Base-by-base conservation (phyloP, 23 red algal genomes). In the Gracilaria domingensis region DNA sequence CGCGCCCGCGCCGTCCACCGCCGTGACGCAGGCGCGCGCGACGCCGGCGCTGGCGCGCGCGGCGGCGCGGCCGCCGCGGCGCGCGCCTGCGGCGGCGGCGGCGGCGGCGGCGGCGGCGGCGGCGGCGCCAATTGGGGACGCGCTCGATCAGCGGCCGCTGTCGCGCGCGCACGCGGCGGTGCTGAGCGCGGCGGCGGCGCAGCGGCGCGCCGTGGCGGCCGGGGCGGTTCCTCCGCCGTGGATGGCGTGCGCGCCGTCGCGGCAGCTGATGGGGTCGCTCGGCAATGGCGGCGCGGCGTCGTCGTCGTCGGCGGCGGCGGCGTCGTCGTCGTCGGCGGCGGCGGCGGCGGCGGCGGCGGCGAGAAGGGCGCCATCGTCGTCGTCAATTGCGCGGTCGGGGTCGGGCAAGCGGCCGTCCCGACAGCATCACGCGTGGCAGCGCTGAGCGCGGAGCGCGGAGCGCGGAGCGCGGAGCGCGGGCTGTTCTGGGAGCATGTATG, bases 81-180 rank as follows among this genome's bases (percentile, higher is more conserved):
- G 1, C 51, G 11, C 51, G 9, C 51, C 9, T 17, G 9, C 51
- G 18, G 51, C 51, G 51, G 13, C 51, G 9, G 51, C 51, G 9
- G 51, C 18, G 9, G 51, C 51, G 51, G 64, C 64, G 30, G 64
- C 64, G 32, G 64, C 38, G 30, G 64, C 64, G 9, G 64, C 64
- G 6, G 64, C 64, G 30, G 64, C 64, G 30, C 30, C n/a, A n/a
- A n/a, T n/a, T n/a, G n/a, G n/a, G n/a, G 51, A 55, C 51, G 1
- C 51, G 11, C 51, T 55, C 51, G 51, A 55, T 16, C 51, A 55
- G 51, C 51, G 51, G 13, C 51, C 51, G 51, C 51, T 55, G 51
- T 55, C 51, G 51, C 51, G 51, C 13, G 64, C 64, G 32, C 64
- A 69, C 32, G 64, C 64, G 30, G 64, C 64, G 32, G 64, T 69